A percentile compares a stretch with the other conserved stretches of the same genome.
Conservation (phyloP, 106 monocot genomes). For the Xerophyta viscosa region DNA sequence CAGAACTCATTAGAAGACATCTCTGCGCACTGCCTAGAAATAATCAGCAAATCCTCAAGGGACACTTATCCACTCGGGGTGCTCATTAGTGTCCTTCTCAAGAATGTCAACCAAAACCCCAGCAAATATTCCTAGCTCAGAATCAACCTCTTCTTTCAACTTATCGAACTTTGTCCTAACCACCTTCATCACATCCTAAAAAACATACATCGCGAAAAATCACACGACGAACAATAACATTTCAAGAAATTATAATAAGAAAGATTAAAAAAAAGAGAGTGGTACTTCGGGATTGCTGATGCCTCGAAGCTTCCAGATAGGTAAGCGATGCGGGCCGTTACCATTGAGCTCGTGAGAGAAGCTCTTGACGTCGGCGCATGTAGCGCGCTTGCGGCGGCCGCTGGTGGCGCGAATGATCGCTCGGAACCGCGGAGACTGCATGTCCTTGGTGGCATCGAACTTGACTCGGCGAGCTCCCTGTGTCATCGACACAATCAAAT, state of each 20-base stretch:
- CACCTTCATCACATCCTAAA: slow-evolving; percentile 57
- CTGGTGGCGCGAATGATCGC: slow-evolving; percentile 90
- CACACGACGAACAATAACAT: too few relatives aligned
- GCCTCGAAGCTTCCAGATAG: slow-evolving; percentile 37
- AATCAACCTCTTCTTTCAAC: slow-evolving; percentile 73
- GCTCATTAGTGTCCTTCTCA: slow-evolving; percentile 30
- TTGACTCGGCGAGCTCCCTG: slow-evolving; percentile 38
- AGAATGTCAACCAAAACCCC: slow-evolving; percentile 65
- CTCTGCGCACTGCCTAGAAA: slow-evolving; percentile 61
- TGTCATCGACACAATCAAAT: too few relatives aligned
- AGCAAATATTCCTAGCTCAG: slow-evolving; percentile 59
- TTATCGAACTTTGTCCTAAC: slow-evolving; percentile 61
- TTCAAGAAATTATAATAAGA: background rate
- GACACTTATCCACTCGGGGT: slow-evolving; percentile 44
- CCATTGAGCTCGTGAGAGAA: slow-evolving; percentile 81
- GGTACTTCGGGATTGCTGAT: slow-evolving; percentile 34
- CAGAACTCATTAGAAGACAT: slow-evolving; percentile 78
- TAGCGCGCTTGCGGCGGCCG: slow-evolving; percentile 43
- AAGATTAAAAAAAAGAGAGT: background rate
- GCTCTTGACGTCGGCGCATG: slow-evolving; percentile 65
- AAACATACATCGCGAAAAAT: background rate
- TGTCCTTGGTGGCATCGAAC: slow-evolving; percentile 59
- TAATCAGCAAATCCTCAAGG: slow-evolving; percentile 74
- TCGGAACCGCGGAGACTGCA: slow-evolving; percentile 91
- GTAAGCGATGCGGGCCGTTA: slow-evolving; percentile 23